phyloP scores from a whole-genome alignment of 192 early-diverging fungal genomes.

The Helicostylum pulchrum region DNA sequence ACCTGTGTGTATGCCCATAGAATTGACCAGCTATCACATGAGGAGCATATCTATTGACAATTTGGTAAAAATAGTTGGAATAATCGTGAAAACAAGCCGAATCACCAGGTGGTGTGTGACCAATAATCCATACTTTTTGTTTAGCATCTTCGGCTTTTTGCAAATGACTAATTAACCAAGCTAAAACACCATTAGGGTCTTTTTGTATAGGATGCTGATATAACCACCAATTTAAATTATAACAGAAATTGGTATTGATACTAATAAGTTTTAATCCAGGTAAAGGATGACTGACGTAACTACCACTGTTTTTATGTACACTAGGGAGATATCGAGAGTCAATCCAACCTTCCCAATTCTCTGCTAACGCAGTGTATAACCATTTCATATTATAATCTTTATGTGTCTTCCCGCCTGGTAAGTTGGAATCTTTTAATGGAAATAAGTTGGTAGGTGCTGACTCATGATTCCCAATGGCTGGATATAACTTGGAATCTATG shows the following conservation, averaged over 20 bases:
- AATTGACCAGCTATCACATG: constrained; percentile 55
- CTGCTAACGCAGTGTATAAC: constrained; percentile 44
- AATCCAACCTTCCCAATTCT: constrained; percentile 53
- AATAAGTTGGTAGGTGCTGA: constrained; percentile 46
- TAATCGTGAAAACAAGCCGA: constrained; percentile 47
- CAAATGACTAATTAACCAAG: constrained; percentile 48
- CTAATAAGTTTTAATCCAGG: constrained; percentile 47
- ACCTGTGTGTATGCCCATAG: constrained; percentile 55
- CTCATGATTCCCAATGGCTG: constrained; percentile 55
- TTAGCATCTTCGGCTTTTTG: constrained; percentile 48
- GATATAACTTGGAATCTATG: constrained; percentile 41
- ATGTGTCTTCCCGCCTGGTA: constrained; percentile 11
- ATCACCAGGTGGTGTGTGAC: constrained; percentile 49
- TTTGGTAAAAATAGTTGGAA: constrained; percentile 50
- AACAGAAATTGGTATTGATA: constrained; percentile 61
- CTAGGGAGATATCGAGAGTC: constrained; percentile 2
- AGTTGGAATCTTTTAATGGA: constrained; percentile 18
- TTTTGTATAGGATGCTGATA: constrained; percentile 29
- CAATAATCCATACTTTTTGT: constrained; percentile 54
- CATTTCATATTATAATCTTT: constrained; percentile 33
- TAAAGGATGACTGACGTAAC: constrained; percentile 42
- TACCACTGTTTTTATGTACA: constrained; percentile 44
- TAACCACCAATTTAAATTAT: constrained; percentile 55
- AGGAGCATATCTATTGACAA: constrained; percentile 52
- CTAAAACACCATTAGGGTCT: constrained; percentile 50